Base-by-base conservation (phyloP, 805 yeast genomes). In the Metschnikowia lochheadii region DNA sequence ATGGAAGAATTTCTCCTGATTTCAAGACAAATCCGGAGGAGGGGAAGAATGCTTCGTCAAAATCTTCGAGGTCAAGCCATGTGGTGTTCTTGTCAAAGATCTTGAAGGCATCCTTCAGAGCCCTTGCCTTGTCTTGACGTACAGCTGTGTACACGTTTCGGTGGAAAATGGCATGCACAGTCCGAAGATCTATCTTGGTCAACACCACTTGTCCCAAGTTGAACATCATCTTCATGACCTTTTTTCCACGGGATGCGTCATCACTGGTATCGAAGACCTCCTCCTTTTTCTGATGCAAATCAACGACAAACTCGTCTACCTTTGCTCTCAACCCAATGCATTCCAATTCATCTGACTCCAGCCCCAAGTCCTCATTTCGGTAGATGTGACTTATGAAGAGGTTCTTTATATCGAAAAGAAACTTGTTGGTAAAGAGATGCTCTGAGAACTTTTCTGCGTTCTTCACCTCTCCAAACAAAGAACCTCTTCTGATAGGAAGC, bases 401-500 rank as follows among this genome's bases (percentile, higher is more conserved):
- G 1, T 96, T 91, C 26, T 81, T 75, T 43, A 92, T 69, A 49
- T 79, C 78, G 38, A 96, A 83, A 54, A 80, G 83, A 63, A 89
- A 92, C 61, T 91, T 88, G 53, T 89, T 85, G 2, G 96, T 84
- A 56, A 75, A 81, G 38, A 91, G 70, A 63, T 85, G 87, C 45
- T 80, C 78, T 0, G 95, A 87, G 60, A 91, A 86, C 64, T 89
- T 90, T 50, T 81, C 81, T 7, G 82, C 71, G 31, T 76, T 66
- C 48, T 75, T 75, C 5, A 68, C 62, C 20, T 80, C 80, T 0
- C 82, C 82, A 70, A 89, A 92, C 21, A 94, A 62, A 1, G 69
- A 65, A 0, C 98, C 97, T 42, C 80, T 76, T 46, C 95, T 78
- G 14, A 89, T 79, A 0, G 98, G 96, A 18, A 91, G 72, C 47